Percentiles rank a stretch among this genome's conserved stretches.
These are phyloP conservation scores for Coemansia sp. DNA, from an alignment of 192 early-diverging fungal species.

Conservation along the genomic window DNA sequence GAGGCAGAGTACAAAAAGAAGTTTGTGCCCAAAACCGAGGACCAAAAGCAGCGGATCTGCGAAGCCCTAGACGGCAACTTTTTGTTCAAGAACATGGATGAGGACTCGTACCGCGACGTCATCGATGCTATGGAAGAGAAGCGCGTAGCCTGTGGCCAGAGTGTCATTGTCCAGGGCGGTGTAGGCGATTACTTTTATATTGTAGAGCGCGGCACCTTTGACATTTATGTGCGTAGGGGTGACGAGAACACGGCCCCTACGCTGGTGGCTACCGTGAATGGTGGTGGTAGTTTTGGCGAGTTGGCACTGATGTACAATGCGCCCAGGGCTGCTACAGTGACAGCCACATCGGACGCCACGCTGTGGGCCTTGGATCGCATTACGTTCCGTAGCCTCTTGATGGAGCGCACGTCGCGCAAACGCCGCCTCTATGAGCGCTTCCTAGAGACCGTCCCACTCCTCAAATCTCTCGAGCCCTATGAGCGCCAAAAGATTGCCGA, in stretches of 20 bases:
- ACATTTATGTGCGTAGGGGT: slow-evolving; percentile 79
- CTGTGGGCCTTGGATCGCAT: slow-evolving; percentile 98
- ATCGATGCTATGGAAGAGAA: slow-evolving; percentile 97
- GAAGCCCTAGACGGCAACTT: slow-evolving; percentile 85
- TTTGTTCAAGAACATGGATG: slow-evolving; percentile 90
- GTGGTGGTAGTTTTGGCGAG: slow-evolving; percentile 95
- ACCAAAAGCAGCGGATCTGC: slow-evolving; percentile 81
- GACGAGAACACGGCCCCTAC: slow-evolving; percentile 58
- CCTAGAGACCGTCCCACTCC: slow-evolving; percentile 86
- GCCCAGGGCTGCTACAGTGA: slow-evolving; percentile 94
- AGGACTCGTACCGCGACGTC: slow-evolving; percentile 92
- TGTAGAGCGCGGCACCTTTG: slow-evolving; percentile 91
- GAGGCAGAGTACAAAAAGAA: slow-evolving; percentile 79
- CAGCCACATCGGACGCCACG: slow-evolving; percentile 75
- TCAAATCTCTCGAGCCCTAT: slow-evolving; percentile 89
- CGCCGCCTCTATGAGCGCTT: slow-evolving; percentile 95
- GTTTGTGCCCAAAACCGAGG: slow-evolving; percentile 83
- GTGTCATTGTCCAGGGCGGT: slow-evolving; percentile 89
- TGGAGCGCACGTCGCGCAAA: slow-evolving; percentile 96
- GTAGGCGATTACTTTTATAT: slow-evolving; percentile 98
- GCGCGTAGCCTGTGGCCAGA: slow-evolving; percentile 62
- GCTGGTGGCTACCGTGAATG: slow-evolving; percentile 76
- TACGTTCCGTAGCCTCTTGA: slow-evolving; percentile 94
- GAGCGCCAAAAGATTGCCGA: slow-evolving; percentile 99
- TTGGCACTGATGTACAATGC: slow-evolving; percentile 99